Conservation (phyloP, 768 basidiomycete species). For the Trametes cingulata region DNA sequence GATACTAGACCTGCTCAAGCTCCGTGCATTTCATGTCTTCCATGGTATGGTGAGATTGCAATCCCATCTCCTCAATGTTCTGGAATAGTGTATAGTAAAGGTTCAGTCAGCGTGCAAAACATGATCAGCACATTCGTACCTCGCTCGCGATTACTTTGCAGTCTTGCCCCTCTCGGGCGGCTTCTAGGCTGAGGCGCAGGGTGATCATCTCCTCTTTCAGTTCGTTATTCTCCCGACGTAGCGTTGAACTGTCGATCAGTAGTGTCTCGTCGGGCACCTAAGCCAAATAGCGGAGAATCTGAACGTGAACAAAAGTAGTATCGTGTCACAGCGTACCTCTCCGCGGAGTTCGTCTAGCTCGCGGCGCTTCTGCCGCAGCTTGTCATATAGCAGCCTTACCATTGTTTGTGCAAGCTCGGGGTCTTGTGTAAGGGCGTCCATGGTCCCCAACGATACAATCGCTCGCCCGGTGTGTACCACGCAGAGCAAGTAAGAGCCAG, state of each 20-base stretch:
- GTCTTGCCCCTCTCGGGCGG: background rate
- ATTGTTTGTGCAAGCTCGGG: constrained; percentile 14
- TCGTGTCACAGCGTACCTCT: background rate
- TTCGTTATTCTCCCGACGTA: background rate
- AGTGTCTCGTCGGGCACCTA: background rate
- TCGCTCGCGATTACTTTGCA: no score
- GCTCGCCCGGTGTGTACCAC: no score
- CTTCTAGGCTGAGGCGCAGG: background rate
- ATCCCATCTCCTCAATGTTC: no score
- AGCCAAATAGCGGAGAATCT: no score
- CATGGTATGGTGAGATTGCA: no score
- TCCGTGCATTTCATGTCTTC: no score
- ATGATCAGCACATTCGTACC: no score
- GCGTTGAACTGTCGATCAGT: background rate
- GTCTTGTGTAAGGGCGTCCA: constrained; percentile 10
- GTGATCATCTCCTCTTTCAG: background rate
- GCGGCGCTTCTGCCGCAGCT: constrained; percentile 11
- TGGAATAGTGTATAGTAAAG: no score
- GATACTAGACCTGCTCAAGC: no score
- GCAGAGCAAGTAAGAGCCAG: no score
- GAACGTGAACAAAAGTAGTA: background rate
- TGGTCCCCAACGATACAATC: background rate
- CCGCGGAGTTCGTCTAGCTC: background rate
- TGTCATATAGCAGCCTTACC: constrained; percentile 7
- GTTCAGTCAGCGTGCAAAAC: no score